Evolutionary conservation across 2,329 filamentous ascomycete genomes (phyloP), one percentile per base, ranked within the genome.

Genomic region (Pseudocercospora ulei): DNA sequence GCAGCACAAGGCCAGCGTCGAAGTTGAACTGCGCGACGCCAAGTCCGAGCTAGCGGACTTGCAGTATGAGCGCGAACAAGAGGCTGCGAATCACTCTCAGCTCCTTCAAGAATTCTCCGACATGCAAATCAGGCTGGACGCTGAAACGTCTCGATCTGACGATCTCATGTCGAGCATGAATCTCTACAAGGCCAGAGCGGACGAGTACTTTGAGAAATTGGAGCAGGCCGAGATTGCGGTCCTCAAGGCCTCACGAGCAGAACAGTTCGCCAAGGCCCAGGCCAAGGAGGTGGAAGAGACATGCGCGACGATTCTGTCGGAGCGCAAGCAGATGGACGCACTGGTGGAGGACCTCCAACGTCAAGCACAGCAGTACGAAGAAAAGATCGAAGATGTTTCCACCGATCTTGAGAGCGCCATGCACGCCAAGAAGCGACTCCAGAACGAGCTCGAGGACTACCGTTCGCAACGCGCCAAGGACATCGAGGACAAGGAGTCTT

Each of bases 401-500:
- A 88, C 88, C 0, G 88, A 98, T 58, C 73, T 95, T 5, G 81
- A 92, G 44, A 78, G 78, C 12, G 84, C 82, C 2, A 69, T 84
- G 11, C 87, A 95, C 65, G 78, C 85, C 12, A 94, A 94, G 72
- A 93, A 87, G 65, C 77, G 88, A 43, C 77, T 96, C 14, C 88
- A 98, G 61, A 87, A 96, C 57, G 88, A 98, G 65, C 79, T 98
- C 2, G 88, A 96, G 62, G 88, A 98, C 62, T 98, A 96, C 67
- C 78, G 90, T 44, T 93, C 80, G 58, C 87, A 95, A 62, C 78
- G 88, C 30, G 87, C 87, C 41, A 93, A 93, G 62, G 90, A 96
- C 55, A 83, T 96, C 39, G 90, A 96, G 62, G 88, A 98, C 63
- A 95, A 90, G 62, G 88, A 96, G 62, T 80, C 80, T 6, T 90